Evolutionary conservation across 306 rosid genomes (phyloP), one percentile per base, ranked within the genome.

Genomic region (Fragaria nilgerrensis): DNA sequence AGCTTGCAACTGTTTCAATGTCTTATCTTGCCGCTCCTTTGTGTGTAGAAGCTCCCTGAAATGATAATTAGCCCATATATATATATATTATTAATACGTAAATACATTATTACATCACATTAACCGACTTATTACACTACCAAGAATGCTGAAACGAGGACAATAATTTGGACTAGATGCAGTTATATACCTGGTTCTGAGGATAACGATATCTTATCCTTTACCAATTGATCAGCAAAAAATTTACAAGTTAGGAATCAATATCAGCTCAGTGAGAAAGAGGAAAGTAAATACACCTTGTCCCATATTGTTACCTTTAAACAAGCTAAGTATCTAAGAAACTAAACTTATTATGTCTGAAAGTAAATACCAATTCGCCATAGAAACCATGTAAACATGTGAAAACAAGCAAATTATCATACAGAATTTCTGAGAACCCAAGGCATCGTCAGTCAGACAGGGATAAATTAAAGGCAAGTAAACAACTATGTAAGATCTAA

Each of bases 41-140:
- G 91, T 89, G 84, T 92, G 93, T 36, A 92, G 70, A 70, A 88
- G 90, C 56, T 79, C 92, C 88, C 97, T 90, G 58, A 84, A 77
- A 34, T 82, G 62, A 75, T 37, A 63, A 77, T 72, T 78, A 77
- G 52, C 34, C 52, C 74, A 70, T 49, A 52, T 7, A 45, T 47
- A 70, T 49, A 52, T 7, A 45, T 47, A 14, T 70, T 36, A 64
- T 37, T 47, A 53, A 55, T 3, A 13, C 2, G 56, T 2, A 78
- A 75, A 27, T 14, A 9, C 72, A 61, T 50, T 78, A 72, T 34
- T 8, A 16, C 72, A 49, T 74, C 59, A 59, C 64, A 71, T 49
- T 53, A 47, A 69, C 74, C 36, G 32, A 34, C 82, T 72, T 53
- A 47, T 43, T 12, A 66, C 43, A 62, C 29, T 6, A 11, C 68